Conservation (phyloP, 1,284 basidiomycete species). For the Microbotryomycetes sp. region DNA sequence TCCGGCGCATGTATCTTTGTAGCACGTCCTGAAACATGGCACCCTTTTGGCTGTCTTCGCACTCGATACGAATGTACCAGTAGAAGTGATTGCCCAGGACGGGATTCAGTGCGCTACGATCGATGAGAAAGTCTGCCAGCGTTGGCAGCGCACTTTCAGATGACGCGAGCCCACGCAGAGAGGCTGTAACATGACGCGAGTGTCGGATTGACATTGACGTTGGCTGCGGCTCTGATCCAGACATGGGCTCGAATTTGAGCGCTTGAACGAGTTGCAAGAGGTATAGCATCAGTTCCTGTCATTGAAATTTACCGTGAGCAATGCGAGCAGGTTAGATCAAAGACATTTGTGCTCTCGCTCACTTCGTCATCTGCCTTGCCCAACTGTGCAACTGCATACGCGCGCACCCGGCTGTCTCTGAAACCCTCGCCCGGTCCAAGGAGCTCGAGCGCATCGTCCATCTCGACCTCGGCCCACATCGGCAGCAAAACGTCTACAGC, state of each 20-base stretch:
- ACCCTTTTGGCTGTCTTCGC: constrained; percentile 67
- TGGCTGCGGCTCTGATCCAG: constrained; percentile 14
- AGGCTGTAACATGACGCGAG: constrained; percentile 39
- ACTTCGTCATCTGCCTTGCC: constrained; percentile 91
- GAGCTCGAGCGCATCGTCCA: constrained; percentile 91
- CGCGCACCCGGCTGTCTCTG: constrained; percentile 80
- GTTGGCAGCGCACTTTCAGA: constrained; percentile 18
- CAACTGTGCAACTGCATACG: constrained; percentile 87
- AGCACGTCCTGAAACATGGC: constrained; percentile 89
- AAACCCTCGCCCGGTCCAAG: constrained; percentile 71
- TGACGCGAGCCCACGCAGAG: constrained; percentile 58
- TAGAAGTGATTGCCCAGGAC: constrained; percentile 85
- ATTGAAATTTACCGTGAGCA: no score
- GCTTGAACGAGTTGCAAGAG: constrained; percentile 95
- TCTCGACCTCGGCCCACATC: constrained; percentile 94
- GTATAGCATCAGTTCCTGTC: constrained; percentile 82
- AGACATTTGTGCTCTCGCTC: constrained; percentile 39
- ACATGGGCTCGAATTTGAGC: constrained; percentile 70
- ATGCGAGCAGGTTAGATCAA: no score
- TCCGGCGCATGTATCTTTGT: constrained; percentile 75
- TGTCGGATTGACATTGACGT: constrained; percentile 17
- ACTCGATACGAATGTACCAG: constrained; percentile 98
- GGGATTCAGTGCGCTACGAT: constrained; percentile 70
- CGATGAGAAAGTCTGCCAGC: constrained; percentile 81
- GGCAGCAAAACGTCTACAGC: constrained; percentile 93